Evolutionary conservation across 1,284 basidiomycete genomes (phyloP), one percentile per base, ranked within the genome.

Genomic region (Peniophora sp.): DNA sequence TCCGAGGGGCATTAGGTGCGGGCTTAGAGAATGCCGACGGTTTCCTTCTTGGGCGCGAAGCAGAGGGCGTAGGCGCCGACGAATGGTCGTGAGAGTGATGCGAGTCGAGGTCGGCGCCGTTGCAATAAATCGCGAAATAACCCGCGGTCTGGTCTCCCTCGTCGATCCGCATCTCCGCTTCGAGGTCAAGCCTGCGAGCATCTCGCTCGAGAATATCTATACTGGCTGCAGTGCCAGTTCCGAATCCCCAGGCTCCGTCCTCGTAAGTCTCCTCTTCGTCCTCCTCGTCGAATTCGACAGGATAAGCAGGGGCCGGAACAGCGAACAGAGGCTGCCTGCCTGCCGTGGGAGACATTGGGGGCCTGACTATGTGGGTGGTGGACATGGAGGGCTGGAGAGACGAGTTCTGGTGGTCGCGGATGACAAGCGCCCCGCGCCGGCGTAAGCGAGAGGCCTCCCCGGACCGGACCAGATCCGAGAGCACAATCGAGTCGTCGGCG

Each of bases 361-460:
- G 37, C n/a, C 37, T n/a, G 37, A 20, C 37, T 17, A 20, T n/a
- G 23, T 20, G 46, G 10, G 43, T 23, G 23, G 18, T 46, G 46
- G 47, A 24, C 46, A 23, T 11, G 41, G 23, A 20, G 50, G 37
- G 27, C 39, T 42, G 2, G 49, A 20, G 34, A 22, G 57, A 47
- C 17, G 51, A 49, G 10, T 53, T 42, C 17, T 52, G 50, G 12
- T 49, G 61, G 51, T 79, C 77, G 63, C 83, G 81, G 39, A 84
- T 68, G 35, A 81, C 72, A 71, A 87, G 76, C 47, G 85, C 85
- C 20, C 85, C 85, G 57, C 85, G 67, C 51, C 85, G 69, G n/a
- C 85, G 74, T 36, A 88, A 64, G 6, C 85, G 71, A 15, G 85
- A 87, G 0, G 82, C 80, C 60, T 88, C 85, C 11, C 79, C 85